These are phyloP conservation scores for Fraxinus nigra DNA, from an alignment of 305 asterid species.

Conservation along the genomic window DNA sequence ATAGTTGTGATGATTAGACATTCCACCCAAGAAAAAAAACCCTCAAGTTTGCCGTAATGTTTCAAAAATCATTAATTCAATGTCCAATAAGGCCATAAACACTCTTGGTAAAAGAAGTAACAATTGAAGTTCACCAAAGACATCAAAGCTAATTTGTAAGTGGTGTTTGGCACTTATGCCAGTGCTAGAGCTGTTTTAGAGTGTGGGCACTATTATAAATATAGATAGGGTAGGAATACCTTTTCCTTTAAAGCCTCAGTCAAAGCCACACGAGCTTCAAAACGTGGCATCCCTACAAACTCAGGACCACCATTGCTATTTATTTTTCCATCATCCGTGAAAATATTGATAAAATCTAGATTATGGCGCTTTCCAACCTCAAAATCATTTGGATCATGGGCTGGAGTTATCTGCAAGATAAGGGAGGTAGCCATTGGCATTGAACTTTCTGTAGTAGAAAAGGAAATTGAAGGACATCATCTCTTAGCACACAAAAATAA, in stretches of 20 bases:
- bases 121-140: background rate
- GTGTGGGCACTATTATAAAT: background rate
- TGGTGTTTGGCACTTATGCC: background rate
- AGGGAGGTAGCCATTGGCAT: slow-evolving; percentile 15
- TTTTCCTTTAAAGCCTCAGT: slow-evolving; percentile 62
- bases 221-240: slow-evolving; percentile 30
- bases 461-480: background rate
- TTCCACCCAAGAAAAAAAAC: background rate
- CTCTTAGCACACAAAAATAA: slow-evolving; percentile 12
- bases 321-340: slow-evolving; percentile 84
- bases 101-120: background rate
- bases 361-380: slow-evolving; percentile 84
- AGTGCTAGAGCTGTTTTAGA: background rate
- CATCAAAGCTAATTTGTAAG: background rate
- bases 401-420: slow-evolving; percentile 75
- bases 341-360: slow-evolving; percentile 66
- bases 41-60: background rate
- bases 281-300: slow-evolving; percentile 77
- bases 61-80: background rate
- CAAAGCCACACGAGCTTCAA: slow-evolving; percentile 72
- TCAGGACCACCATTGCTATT: slow-evolving; percentile 69
- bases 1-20: background rate
- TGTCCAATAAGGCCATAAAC: background rate
- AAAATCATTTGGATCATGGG: slow-evolving; percentile 92
- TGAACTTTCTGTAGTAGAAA: background rate